phyloP scores from a whole-genome alignment of 108 stramenopile species.

The Chaetoceros muelleri region DNA sequence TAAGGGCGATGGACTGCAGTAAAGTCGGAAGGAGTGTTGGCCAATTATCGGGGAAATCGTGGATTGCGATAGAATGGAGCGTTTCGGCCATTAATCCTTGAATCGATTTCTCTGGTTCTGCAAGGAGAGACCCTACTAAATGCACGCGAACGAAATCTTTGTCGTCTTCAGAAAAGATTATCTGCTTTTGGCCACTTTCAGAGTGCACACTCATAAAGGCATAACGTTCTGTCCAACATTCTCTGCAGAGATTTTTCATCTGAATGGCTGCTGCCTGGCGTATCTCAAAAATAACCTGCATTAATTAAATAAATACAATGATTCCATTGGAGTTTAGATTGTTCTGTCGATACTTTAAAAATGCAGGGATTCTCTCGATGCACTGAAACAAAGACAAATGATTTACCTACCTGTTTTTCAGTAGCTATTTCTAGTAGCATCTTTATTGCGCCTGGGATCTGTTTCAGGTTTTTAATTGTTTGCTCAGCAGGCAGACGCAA shows the following conservation, averaged over 20 bases:
- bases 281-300: constrained; percentile 17
- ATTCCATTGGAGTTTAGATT: no score
- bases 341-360: not conserved
- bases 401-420: constrained; percentile 70
- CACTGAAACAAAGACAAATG: not conserved
- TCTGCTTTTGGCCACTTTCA: constrained; percentile 30
- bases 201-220: constrained; percentile 41
- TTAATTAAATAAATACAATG: no score
- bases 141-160: constrained; percentile 49
- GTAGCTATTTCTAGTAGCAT: constrained; percentile 73
- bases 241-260: constrained; percentile 81
- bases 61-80: constrained; percentile 77
- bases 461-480: constrained; percentile 73
- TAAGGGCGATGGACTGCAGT: constrained; percentile 58
- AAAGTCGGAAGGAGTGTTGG: constrained; percentile 75
- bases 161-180: constrained; percentile 57
- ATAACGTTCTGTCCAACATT: constrained; percentile 77
- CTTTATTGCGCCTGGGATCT: constrained; percentile 57
- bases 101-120: constrained; percentile 79
- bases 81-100: constrained; percentile 89
- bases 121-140: constrained; percentile 66
- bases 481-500: constrained; percentile 75
- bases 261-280: not conserved
- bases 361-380: not conserved
- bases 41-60: constrained; percentile 92